These are phyloP conservation scores for Phaeosphaeria sp. DNA, from an alignment of 2,329 filamentous ascomycete species.

Conservation along the genomic window DNA sequence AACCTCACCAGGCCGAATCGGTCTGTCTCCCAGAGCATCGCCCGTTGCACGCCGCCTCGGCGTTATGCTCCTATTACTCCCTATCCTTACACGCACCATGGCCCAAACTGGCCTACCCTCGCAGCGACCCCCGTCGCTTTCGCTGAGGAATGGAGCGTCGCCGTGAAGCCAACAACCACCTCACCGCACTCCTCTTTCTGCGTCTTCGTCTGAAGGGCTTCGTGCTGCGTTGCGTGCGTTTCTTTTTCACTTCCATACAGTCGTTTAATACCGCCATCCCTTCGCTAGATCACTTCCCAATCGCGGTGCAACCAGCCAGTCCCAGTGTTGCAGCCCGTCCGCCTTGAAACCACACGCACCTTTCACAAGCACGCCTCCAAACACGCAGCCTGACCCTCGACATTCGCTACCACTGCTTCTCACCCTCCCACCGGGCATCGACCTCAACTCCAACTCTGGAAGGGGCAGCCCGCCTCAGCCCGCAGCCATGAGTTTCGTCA, in stretches of 20 bases:
- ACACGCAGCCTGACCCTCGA: constrained; percentile 4
- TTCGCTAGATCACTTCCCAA: constrained; percentile 20
- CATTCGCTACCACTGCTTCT: constrained; percentile 22
- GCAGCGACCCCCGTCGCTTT: constrained; percentile 12
- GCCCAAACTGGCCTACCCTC: constrained; percentile 13
- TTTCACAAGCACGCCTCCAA: background rate
- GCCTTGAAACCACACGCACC: constrained; percentile 10
- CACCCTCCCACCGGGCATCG: constrained; percentile 10
- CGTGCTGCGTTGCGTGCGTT: constrained; percentile 20
- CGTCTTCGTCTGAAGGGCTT: constrained; percentile 16
- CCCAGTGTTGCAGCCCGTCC: constrained; percentile 8
- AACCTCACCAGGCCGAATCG: constrained; percentile 20
- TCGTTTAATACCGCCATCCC: constrained; percentile 34
- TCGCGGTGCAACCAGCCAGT: background rate
- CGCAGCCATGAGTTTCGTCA: constrained; percentile 58
- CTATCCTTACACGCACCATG: constrained; percentile 19
- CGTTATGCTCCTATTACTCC: constrained; percentile 14
- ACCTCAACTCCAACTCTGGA: constrained; percentile 13
- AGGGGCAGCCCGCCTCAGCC: constrained; percentile 35
- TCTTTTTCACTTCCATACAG: constrained; percentile 32
- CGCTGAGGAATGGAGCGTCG: constrained; percentile 30
- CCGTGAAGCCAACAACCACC: constrained; percentile 26
- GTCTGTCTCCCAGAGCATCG: constrained; percentile 10
- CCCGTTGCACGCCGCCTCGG: background rate
- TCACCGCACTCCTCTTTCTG: constrained; percentile 12